These are phyloP conservation scores for Psophocarpus tetragonolobus DNA, from an alignment of 306 rosid genomes.

Conservation along the genomic window DNA sequence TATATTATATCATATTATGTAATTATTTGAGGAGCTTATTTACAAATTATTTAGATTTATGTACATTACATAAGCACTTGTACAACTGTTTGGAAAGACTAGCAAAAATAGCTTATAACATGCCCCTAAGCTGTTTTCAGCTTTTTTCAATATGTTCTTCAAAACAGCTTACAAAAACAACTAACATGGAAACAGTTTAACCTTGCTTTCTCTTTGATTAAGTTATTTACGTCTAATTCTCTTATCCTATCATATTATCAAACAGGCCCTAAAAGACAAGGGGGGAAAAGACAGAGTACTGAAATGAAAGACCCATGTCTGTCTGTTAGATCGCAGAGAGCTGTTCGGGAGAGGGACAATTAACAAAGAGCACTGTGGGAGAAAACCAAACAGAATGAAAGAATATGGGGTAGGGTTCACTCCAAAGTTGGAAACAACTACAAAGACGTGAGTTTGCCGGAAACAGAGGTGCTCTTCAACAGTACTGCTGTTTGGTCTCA, in stretches of 20 bases:
- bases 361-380: neutral
- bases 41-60: neutral
- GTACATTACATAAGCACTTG: neutral
- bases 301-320: neutral
- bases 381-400: neutral
- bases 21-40: neutral
- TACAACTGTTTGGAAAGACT: neutral
- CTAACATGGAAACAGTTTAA: no score
- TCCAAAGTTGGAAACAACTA: neutral
- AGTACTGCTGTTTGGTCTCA: neutral
- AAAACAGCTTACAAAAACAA: neutral
- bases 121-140: neutral
- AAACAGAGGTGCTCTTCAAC: neutral
- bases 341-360: neutral
- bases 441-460: neutral
- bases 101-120: neutral
- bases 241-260: neutral
- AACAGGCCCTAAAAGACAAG: neutral
- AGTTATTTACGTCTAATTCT: neutral
- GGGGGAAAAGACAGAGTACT: neutral
- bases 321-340: neutral
- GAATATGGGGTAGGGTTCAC: neutral
- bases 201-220: no score
- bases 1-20: no score
- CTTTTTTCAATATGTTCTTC: neutral